Conservation (phyloP, 2,329 filamentous ascomycete species). For the Epichloe sylvatica region DNA sequence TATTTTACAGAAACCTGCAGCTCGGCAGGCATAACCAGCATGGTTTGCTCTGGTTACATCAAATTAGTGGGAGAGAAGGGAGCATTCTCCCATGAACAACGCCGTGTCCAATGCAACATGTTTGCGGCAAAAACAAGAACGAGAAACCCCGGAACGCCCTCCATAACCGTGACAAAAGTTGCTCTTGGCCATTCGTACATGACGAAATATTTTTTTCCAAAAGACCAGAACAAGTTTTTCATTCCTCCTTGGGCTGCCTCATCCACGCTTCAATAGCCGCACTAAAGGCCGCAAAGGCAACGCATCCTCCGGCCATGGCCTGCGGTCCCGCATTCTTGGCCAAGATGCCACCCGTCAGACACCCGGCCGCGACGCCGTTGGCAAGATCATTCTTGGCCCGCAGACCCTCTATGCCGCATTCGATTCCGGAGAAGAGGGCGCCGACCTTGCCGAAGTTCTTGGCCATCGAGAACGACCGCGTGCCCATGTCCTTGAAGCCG, state of each 20-base stretch:
- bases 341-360: constrained; percentile 78
- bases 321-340: constrained; percentile 80
- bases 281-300: constrained; percentile 85
- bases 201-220: neutral
- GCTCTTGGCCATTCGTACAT: neutral
- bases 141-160: neutral
- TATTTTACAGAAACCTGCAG: neutral
- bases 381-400: constrained; percentile 86
- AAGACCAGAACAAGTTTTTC: constrained; percentile 6
- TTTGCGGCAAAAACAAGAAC: neutral
- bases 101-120: neutral
- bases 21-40: neutral
- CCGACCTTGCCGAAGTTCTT: constrained; percentile 95
- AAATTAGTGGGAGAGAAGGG: neutral
- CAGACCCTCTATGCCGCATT: constrained; percentile 88
- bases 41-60: neutral
- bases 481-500: constrained; percentile 92
- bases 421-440: constrained; percentile 78
- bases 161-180: too few relatives aligned
- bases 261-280: constrained; percentile 87
- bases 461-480: constrained; percentile 65
- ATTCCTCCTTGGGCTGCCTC: constrained; percentile 57
- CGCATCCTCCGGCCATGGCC: constrained; percentile 75
- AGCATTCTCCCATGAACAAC: neutral
- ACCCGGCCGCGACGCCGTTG: constrained; percentile 80